Percentiles rank a stretch among this genome's conserved stretches.
Evolutionary conservation across 2,329 filamentous ascomycete species (phyloP).

Genomic region (Diaporthe capsici): DNA sequence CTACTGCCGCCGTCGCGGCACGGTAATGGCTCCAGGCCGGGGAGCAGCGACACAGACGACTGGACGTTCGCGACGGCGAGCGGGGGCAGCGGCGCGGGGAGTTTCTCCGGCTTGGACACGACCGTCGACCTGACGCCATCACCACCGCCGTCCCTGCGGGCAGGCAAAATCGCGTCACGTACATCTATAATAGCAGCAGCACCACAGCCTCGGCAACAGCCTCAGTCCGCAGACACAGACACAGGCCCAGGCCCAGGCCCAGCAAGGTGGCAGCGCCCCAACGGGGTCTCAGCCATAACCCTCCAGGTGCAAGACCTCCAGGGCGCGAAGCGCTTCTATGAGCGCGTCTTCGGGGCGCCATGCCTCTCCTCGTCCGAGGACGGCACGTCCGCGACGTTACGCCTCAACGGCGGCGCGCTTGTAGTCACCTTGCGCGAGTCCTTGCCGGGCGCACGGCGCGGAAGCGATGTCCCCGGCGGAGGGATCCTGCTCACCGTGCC

Average conservation of each 20-base stretch:
- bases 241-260: not conserved
- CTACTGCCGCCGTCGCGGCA: not conserved
- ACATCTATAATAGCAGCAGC: not conserved
- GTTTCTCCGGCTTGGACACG: conserved; percentile 1
- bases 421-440: conserved; percentile 2
- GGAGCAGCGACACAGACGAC: conserved; percentile 11
- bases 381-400: not conserved
- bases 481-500: conserved; percentile 31
- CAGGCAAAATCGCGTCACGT: not conserved
- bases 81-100: not conserved
- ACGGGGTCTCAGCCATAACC: not conserved
- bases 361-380: not conserved
- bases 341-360: not conserved
- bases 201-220: not conserved
- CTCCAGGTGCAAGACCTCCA: conserved; percentile 34
- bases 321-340: conserved; percentile 22
- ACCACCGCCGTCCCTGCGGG: not conserved
- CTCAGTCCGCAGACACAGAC: not conserved
- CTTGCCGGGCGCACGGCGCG: not conserved
- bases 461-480: not conserved
- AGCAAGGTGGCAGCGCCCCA: not conserved
- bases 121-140: conserved; percentile 24
- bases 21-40: conserved; percentile 2
- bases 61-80: conserved; percentile 22
- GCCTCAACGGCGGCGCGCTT: conserved; percentile 22